Base-by-base conservation (phyloP, 495 filamentous ascomycete species). In the Acidiella bohemica region DNA sequence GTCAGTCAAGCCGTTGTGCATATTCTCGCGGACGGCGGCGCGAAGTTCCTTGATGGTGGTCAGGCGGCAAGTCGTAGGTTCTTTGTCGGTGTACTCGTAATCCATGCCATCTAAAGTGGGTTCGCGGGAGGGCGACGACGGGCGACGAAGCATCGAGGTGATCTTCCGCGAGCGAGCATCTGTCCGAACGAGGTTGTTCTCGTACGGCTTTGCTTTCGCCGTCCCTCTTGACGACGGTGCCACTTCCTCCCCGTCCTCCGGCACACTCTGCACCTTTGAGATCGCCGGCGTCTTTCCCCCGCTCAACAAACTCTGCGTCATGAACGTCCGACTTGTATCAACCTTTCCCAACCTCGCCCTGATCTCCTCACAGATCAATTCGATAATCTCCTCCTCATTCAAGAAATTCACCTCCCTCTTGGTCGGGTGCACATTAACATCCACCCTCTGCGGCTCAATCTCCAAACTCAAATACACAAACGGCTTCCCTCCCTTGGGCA, bases 401-500 rank as follows among this genome's bases (percentile, higher is more conserved):
- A 99, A 69, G 56, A 99, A 96, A 55, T 96, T 93, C 21, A 99
- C 92, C 58, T 99, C 92, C 36, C 88, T 72, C 57, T 99, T 99
- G 2, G 92, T 96, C 4, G 92, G 92, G 56, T 99, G 92, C 0
- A 99, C 78, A 53, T 99, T 99, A 53, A 99, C 92, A 59, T 99
- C 92, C 2, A 99, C 84, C 11, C 87, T 73, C 27, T 81, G 73
- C 7, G 92, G 90, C 44, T 96, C 87, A 46, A 99, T 88, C 41
- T 94, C 84, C 1, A 99, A 67, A 50, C 81, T 90, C 21, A 99
- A 68, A 54, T 96, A 99, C 32, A 85, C 65, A 57, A 95, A 96
- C 0, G 92, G 92, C 55, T 95, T 90, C 8, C 88, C 85, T 16
- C 81, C 84, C 58, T 96, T 99, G 1, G 92, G 92, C 2, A 99